Evolutionary conservation across 192 early-diverging fungal species (phyloP).

Genomic region (Lobosporangium transversale): DNA sequence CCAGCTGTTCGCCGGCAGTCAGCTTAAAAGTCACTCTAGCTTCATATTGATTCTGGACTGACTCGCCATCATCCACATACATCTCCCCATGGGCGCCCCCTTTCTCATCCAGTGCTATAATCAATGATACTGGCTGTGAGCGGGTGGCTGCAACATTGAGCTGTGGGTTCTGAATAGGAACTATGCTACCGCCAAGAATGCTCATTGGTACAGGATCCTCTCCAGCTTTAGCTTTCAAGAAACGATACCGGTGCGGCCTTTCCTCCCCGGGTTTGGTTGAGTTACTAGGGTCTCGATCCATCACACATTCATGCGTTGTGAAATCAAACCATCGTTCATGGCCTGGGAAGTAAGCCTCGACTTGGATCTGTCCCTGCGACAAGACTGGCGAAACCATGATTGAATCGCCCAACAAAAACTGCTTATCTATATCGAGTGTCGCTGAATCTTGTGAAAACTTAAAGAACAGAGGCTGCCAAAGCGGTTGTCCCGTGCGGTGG

Average conservation of each 20-base stretch:
- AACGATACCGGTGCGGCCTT: constrained; percentile 21
- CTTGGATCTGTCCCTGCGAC: constrained; percentile 54
- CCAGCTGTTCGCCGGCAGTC: constrained; percentile 11
- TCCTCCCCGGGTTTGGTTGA: not conserved
- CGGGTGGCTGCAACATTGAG: constrained; percentile 61
- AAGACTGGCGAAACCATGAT: constrained; percentile 72
- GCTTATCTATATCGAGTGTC: constrained; percentile 60
- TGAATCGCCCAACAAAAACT: constrained; percentile 67
- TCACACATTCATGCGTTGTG: constrained; percentile 48
- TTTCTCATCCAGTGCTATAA: constrained; percentile 63
- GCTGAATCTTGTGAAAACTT: constrained; percentile 52
- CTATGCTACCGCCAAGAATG: constrained; percentile 66
- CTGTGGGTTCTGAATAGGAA: constrained; percentile 61
- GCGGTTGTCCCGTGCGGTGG: constrained; percentile 59
- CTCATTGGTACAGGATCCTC: constrained; percentile 69
- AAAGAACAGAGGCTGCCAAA: constrained; percentile 67
- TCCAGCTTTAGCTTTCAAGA: constrained; percentile 57
- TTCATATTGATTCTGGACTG: not conserved
- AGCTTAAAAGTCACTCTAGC: constrained; percentile 14
- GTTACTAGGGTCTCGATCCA: constrained; percentile 19
- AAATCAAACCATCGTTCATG: constrained; percentile 72
- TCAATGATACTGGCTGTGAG: constrained; percentile 54
- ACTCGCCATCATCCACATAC: constrained; percentile 70
- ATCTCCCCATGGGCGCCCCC: constrained; percentile 61
- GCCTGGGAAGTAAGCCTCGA: constrained; percentile 69